Percentiles rank a stretch among this genome's conserved stretches.
Conservation (phyloP, 768 basidiomycete species). For the Calocybe indica region DNA sequence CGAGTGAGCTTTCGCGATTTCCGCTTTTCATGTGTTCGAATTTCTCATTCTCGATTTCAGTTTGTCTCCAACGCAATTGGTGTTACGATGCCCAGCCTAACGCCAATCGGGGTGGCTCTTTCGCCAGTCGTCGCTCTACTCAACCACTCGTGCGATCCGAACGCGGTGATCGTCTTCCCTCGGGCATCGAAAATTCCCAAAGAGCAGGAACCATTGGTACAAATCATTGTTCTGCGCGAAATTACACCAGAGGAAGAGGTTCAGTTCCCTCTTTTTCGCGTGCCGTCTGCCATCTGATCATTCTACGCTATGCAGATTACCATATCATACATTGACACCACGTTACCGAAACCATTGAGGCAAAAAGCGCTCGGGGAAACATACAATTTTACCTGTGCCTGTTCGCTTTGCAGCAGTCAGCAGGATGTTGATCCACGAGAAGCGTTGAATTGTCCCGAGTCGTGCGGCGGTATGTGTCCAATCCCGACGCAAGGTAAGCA, state of each 20-base stretch:
- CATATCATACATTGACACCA: conserved; percentile 83
- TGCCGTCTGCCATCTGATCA: background rate
- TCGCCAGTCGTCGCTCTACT: conserved; percentile 75
- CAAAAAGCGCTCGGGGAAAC: conserved; percentile 57
- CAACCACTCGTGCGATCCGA: conserved; percentile 87
- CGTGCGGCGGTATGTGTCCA: conserved; percentile 59
- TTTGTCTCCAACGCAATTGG: conserved; percentile 92
- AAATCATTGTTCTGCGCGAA: conserved; percentile 64
- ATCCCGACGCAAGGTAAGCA: conserved; percentile 54
- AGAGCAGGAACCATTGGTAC: conserved; percentile 55
- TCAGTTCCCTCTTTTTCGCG: conserved; percentile 3
- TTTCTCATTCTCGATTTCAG: conserved; percentile 31
- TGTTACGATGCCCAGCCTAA: conserved; percentile 68
- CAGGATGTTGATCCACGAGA: conserved; percentile 55
- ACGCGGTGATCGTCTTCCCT: conserved; percentile 91
- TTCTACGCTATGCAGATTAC: conserved; percentile 44
- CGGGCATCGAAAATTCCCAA: conserved; percentile 28
- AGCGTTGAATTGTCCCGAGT: conserved; percentile 61
- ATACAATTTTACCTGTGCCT: conserved; percentile 76
- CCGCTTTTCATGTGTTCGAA: background rate
- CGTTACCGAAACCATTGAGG: conserved; percentile 52
- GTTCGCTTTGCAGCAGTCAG: conserved; percentile 44
- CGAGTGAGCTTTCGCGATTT: conserved; percentile 36
- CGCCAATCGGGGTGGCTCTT: conserved; percentile 79
- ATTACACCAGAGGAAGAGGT: conserved; percentile 73